Conservation (phyloP, 345 rosid species). For the rapeseed (Brassica napus) region Da-Ae NC_063448.1:9828501-9829000, state of each 20-base stretch:
- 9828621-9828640: not conserved
- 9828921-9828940: constrained; percentile 57
- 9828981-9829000: constrained; percentile 50
- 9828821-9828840: constrained; percentile 52
- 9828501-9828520: not conserved
- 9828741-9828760: not conserved
- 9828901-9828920: constrained; percentile 39
- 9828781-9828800: constrained; percentile 48
- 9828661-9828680: constrained; percentile 1
- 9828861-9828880: constrained; percentile 75
- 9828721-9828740: not conserved
- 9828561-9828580: constrained; percentile 6
- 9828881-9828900: constrained; percentile 59
- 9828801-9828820: constrained; percentile 56
- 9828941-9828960: constrained; percentile 80
- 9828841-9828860: constrained; percentile 71
- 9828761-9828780: constrained; percentile 43
- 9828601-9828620: constrained; percentile 8
- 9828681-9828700: constrained; percentile 7
- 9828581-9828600: constrained; percentile 8
- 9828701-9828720: not conserved
- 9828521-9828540: constrained; percentile 22
- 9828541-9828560: constrained; percentile 29
- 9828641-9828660: not conserved
- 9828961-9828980: constrained; percentile 51